These are phyloP conservation scores for Saccharomyces uvarum DNA, from an alignment of 1,139 yeast species.

Conservation along the genomic window DNA sequence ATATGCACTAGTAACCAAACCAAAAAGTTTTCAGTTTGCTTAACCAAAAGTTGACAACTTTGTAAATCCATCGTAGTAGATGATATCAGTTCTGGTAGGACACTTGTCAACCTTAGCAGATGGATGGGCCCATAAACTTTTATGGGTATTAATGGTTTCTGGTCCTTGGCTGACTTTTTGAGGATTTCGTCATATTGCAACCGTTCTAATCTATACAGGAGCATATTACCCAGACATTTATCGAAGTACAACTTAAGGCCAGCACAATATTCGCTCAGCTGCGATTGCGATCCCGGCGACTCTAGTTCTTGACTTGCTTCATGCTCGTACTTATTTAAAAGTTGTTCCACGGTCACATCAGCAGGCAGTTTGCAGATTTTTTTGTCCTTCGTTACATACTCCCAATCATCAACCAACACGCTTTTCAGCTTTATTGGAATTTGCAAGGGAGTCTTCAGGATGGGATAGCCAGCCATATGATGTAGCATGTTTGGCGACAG, in stretches of 20 bases:
- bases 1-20: conserved; percentile 23
- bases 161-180: conserved; percentile 13
- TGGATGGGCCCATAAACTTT: conserved; percentile 73
- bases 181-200: conserved; percentile 62
- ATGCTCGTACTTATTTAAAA: conserved; percentile 43
- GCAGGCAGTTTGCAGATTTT: conserved; percentile 60
- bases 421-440: conserved; percentile 64
- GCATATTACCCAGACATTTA: conserved; percentile 58
- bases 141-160: conserved; percentile 26
- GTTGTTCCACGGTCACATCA: conserved; percentile 41
- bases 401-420: conserved; percentile 87
- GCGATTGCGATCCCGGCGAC: conserved; percentile 42
- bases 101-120: conserved; percentile 60
- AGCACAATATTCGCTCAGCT: conserved; percentile 55
- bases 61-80: conserved; percentile 77
- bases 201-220: conserved; percentile 78
- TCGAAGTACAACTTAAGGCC: conserved; percentile 78
- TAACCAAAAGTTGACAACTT: conserved; percentile 35
- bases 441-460: conserved; percentile 45
- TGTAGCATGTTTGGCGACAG: conserved; percentile 4
- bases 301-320: conserved; percentile 18
- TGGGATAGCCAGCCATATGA: conserved; percentile 4
- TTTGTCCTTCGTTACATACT: conserved; percentile 71
- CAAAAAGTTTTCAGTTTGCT: conserved; percentile 24
- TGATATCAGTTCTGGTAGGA: conserved; percentile 73